phyloP scores from a whole-genome alignment of 2,329 filamentous ascomycete species.

The Xylariaceae sp. region DNA sequence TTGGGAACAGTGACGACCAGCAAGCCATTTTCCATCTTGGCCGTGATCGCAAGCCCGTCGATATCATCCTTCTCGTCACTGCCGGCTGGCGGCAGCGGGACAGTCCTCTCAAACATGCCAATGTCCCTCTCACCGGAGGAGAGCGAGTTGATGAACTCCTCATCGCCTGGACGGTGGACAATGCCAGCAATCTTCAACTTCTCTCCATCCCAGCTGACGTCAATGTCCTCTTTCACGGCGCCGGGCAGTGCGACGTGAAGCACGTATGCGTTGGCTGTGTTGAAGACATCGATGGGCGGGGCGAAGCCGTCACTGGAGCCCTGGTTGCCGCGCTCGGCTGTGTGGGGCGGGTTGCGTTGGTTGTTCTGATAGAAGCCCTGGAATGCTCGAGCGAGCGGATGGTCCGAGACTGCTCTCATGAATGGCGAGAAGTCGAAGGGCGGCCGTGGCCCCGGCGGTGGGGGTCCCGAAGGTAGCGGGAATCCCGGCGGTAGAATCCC shows the following conservation, averaged over 20 bases:
- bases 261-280: slow-evolving; percentile 56
- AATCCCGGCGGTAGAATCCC: too few relatives aligned
- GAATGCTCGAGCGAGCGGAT: slow-evolving; percentile 36
- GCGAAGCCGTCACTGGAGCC: slow-evolving; percentile 37
- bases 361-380: slow-evolving; percentile 29
- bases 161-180: slow-evolving; percentile 63
- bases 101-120: slow-evolving; percentile 65
- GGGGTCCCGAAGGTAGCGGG: not conserved
- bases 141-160: slow-evolving; percentile 58
- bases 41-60: slow-evolving; percentile 59
- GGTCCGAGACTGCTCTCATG: slow-evolving; percentile 31
- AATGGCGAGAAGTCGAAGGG: slow-evolving; percentile 32
- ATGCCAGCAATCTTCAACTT: slow-evolving; percentile 65
- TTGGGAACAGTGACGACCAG: slow-evolving; percentile 73
- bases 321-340: slow-evolving; percentile 12
- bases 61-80: slow-evolving; percentile 47
- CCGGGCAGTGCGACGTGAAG: slow-evolving; percentile 73
- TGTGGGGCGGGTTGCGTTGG: slow-evolving; percentile 12
- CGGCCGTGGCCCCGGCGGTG: not conserved
- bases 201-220: slow-evolving; percentile 67
- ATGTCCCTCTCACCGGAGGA: slow-evolving; percentile 60
- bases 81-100: slow-evolving; percentile 48
- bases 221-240: slow-evolving; percentile 70
- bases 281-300: slow-evolving; percentile 70
- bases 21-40: slow-evolving; percentile 73